phyloP scores from a whole-genome alignment of 768 basidiomycete genomes.

The Psilocybe cyanescens region DNA sequence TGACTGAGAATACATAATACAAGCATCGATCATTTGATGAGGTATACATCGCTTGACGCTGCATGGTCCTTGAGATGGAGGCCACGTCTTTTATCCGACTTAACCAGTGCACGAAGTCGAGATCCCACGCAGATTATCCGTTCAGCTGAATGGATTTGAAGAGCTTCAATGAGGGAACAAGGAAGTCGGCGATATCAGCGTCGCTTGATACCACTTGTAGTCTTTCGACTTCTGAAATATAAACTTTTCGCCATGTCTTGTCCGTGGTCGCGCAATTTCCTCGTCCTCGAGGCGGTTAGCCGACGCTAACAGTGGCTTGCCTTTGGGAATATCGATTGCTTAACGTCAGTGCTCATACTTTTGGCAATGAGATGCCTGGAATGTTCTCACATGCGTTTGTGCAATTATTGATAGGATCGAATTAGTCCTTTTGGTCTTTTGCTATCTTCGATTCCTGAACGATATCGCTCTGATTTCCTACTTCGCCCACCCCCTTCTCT shows the following conservation, averaged over 20 bases:
- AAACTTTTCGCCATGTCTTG: not conserved
- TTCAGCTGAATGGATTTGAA: not conserved
- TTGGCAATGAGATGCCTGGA: not conserved
- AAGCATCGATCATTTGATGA: not conserved
- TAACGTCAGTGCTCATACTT: not conserved
- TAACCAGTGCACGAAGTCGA: not conserved
- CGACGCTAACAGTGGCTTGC: not conserved
- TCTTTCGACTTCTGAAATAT: not conserved
- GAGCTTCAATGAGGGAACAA: not conserved
- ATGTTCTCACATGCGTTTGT: no score
- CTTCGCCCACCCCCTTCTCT: conserved; percentile 10
- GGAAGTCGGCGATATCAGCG: not conserved
- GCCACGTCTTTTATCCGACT: not conserved
- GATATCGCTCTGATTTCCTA: not conserved
- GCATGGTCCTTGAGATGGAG: not conserved
- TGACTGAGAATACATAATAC: not conserved
- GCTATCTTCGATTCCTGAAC: not conserved
- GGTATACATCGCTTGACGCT: not conserved
- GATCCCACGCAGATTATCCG: not conserved
- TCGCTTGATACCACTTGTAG: not conserved
- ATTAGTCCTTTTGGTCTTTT: not conserved
- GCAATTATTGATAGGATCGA: not conserved
- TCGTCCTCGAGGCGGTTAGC: not conserved
- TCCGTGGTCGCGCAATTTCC: not conserved
- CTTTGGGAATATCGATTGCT: not conserved